Evolutionary conservation across 306 rosid species (phyloP).

Genomic region (Prinsepia uniflora): DNA sequence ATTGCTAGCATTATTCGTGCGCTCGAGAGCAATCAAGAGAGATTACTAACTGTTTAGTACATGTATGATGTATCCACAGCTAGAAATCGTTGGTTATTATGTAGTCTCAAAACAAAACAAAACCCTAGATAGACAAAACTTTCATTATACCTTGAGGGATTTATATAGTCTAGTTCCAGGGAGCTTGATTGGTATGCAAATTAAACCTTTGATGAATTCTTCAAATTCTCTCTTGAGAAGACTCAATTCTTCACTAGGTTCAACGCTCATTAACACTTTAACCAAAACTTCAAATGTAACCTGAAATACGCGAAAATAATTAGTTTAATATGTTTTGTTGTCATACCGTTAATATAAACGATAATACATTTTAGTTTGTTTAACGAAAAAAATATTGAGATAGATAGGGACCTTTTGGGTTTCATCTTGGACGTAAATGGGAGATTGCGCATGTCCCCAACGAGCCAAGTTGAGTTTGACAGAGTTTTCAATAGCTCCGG

Average conservation of each 20-base stretch:
- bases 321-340: not conserved
- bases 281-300: constrained; percentile 67
- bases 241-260: constrained; percentile 72
- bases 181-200: constrained; percentile 77
- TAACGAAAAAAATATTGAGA: too few relatives aligned
- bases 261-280: constrained; percentile 71
- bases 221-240: constrained; percentile 59
- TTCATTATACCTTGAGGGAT: constrained; percentile 62
- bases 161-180: constrained; percentile 81
- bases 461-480: constrained; percentile 51
- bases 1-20: too few relatives aligned
- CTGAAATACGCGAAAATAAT: constrained; percentile 28
- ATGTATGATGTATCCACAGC: too few relatives aligned
- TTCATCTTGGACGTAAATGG: constrained; percentile 61
- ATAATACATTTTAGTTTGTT: too few relatives aligned
- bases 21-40: too few relatives aligned
- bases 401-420: constrained; percentile 53
- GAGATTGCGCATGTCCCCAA: constrained; percentile 42
- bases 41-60: too few relatives aligned
- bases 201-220: constrained; percentile 79
- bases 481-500: constrained; percentile 48
- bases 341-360: not conserved
- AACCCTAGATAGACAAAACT: not conserved
- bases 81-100: too few relatives aligned
- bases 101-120: too few relatives aligned